Conservation (phyloP, 306 rosid species). For the Erythrophleum fordii region DNA sequence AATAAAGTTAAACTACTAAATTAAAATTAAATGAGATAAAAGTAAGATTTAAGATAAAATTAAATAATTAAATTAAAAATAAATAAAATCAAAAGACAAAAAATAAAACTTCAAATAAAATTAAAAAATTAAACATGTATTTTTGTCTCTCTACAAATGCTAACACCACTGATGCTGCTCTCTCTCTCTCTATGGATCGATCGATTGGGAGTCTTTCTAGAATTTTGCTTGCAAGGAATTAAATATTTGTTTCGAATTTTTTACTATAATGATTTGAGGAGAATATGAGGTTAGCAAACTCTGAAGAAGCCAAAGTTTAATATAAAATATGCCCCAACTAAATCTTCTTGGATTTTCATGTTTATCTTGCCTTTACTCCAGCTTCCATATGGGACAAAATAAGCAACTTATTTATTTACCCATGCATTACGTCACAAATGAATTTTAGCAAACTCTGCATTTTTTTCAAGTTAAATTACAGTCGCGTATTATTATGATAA, state of each 20-base stretch:
- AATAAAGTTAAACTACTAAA: too few relatives aligned
- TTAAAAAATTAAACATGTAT: too few relatives aligned
- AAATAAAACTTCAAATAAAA: too few relatives aligned
- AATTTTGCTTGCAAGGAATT: not conserved
- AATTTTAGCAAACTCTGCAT: not conserved
- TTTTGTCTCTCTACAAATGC: too few relatives aligned
- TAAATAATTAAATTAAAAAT: too few relatives aligned
- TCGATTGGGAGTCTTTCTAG: not conserved
- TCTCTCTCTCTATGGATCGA: too few relatives aligned
- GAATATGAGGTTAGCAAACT: conserved; percentile 36
- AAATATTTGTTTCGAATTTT: not conserved
- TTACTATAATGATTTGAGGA: not conserved
- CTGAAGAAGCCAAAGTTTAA: conserved; percentile 30
- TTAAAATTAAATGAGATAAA: too few relatives aligned
- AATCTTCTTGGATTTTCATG: conserved; percentile 42
- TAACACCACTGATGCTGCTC: too few relatives aligned
- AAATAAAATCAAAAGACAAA: too few relatives aligned
- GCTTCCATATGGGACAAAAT: conserved; percentile 37
- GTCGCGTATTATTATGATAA: not conserved
- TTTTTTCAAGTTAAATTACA: not conserved
- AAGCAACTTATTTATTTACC: conserved; percentile 25
- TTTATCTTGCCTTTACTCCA: conserved; percentile 36
- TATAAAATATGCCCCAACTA: conserved; percentile 26
- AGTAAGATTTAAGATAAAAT: too few relatives aligned
- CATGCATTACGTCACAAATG: conserved; percentile 9